Percentiles rank a stretch among this genome's conserved stretches.
These are phyloP conservation scores for Xylaria sp. DNA, from an alignment of 2,329 filamentous ascomycete genomes.

Conservation along the genomic window DNA sequence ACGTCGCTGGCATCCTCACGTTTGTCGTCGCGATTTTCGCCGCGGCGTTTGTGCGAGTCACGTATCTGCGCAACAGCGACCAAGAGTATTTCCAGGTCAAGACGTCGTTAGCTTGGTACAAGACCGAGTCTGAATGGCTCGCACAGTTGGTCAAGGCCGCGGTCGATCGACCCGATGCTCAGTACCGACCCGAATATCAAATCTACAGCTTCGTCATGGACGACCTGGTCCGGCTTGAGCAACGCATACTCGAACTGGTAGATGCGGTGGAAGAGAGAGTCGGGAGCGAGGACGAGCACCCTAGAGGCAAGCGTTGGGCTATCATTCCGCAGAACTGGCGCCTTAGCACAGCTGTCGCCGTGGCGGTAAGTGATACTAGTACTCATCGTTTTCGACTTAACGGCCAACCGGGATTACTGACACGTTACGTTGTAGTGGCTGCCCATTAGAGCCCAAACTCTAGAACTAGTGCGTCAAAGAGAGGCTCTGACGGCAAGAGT, in stretches of 20 bases:
- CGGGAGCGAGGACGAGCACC: conserved; percentile 35
- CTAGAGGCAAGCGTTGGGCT: conserved; percentile 50
- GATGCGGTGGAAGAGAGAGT: conserved; percentile 53
- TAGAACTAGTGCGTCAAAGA: conserved; percentile 58
- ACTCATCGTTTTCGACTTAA: neutral
- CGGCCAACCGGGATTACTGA: neutral
- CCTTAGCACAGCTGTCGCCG: conserved; percentile 53
- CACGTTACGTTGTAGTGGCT: conserved; percentile 49
- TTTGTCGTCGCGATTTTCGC: conserved; percentile 59
- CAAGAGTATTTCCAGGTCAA: conserved; percentile 60
- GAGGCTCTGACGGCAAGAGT: conserved; percentile 57
- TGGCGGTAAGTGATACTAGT: conserved; percentile 43
- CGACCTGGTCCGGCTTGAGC: conserved; percentile 56
- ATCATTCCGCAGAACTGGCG: conserved; percentile 52
- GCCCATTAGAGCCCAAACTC: conserved; percentile 54
- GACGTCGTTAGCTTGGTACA: conserved; percentile 59
- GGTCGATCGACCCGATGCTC: conserved; percentile 42
- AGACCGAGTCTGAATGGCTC: conserved; percentile 59
- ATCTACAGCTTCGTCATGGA: conserved; percentile 62
- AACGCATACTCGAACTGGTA: conserved; percentile 57
- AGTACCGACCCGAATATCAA: conserved; percentile 53
- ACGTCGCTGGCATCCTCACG: conserved; percentile 58
- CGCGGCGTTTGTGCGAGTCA: conserved; percentile 56
- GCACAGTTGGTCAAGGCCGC: conserved; percentile 52
- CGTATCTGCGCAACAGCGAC: conserved; percentile 58